Evolutionary conservation across 768 basidiomycete species (phyloP), one percentile per base, ranked within the genome.

Genomic region (Tylopilus felleus): DNA sequence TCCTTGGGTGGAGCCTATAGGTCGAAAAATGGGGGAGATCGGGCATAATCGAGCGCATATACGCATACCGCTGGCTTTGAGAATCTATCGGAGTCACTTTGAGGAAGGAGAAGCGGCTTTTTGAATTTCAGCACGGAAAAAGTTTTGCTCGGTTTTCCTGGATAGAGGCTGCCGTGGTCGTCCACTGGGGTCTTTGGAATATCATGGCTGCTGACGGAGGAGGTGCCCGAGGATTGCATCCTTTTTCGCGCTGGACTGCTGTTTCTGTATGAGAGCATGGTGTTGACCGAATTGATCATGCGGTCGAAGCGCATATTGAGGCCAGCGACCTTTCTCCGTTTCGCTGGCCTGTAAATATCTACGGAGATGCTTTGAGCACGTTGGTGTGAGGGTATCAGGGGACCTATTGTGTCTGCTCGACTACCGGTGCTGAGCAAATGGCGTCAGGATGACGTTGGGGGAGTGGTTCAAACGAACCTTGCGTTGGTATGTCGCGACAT

Each of bases 271-370:
- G 69, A 60, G 57, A 70, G 65, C 38, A 72, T 64, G n/a, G 71
- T 57, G 50, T 80, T 76, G 72, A 86, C 81, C 3, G 79, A 75
- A 47, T 81, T 75, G 28, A 88, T 70, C 87, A 90, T 89, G 41
- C 74, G 74, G 65, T 89, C 86, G 59, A 82, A 86, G 36, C 79
- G 79, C 31, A 76, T 65, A 59, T 88, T 89, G 46, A 84, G 68
- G 8, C 77, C 77, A 35, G 60, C 66, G n/a, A 69, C 71, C 60
- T 73, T 80, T 23, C 75, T 75, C 19, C 82, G 78, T 58, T 83
- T 88, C n/a, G 63, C 49, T 28, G 63, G 59, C 23, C 42, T 54
- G 33, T 33, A 31, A 8, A 44, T 27, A 8, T 57, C 61, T 64
- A 47, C 12, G 6, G 27, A 21, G 25, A 49, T 41, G 28, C 16